These are phyloP conservation scores for Uncinocarpus reesii DNA, from an alignment of 2,329 filamentous ascomycete species.

Conservation along the genomic window DNA sequence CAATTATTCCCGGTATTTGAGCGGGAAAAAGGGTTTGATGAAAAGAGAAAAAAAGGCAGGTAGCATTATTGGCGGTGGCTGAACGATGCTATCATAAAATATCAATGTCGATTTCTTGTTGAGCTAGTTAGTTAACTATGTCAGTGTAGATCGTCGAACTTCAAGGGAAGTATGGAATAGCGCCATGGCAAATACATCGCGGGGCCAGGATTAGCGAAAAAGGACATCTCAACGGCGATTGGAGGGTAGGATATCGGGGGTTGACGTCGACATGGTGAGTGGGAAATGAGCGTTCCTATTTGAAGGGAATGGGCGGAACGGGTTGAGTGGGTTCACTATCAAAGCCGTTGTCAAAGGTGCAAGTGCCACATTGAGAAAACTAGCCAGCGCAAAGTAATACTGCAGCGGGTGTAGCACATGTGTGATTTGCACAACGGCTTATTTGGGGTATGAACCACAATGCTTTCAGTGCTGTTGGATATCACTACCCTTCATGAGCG, in stretches of 20 bases:
- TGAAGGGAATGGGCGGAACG: conserved; percentile 11
- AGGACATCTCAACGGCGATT: background rate
- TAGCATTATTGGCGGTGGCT: background rate
- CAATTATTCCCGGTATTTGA: conserved; percentile 6
- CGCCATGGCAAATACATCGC: background rate
- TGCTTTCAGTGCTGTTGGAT: background rate
- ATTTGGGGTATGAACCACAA: background rate
- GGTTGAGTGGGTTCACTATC: background rate
- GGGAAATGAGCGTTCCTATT: background rate
- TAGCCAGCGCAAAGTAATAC: conserved; percentile 5
- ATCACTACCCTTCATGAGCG: background rate
- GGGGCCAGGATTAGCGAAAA: background rate
- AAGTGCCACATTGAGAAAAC: background rate
- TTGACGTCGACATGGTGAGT: background rate
- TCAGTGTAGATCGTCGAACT: background rate
- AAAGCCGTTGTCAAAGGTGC: conserved; percentile 1
- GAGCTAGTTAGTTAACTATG: too few relatives aligned
- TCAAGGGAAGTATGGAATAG: background rate
- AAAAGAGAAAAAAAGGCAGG: background rate
- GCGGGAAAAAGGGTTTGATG: background rate
- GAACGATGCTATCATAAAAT: background rate
- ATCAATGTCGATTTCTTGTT: too few relatives aligned
- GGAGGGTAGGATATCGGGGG: conserved; percentile 1
- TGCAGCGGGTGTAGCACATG: conserved; percentile 12
- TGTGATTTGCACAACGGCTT: conserved; percentile 8